phyloP scores from a whole-genome alignment of 306 rosid genomes.

The Lathyrus oleraceus region DNA sequence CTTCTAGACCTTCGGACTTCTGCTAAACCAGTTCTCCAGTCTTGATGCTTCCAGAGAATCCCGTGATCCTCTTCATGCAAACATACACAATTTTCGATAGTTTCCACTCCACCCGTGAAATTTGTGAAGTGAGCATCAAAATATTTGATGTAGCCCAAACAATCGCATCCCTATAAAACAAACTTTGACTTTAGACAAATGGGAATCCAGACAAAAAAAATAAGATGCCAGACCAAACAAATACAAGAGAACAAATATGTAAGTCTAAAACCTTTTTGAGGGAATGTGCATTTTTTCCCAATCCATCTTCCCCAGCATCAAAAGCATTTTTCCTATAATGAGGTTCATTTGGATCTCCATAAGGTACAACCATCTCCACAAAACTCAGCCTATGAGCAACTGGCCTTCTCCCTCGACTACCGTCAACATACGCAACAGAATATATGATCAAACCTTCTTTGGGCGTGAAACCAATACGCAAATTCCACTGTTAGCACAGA shows the following conservation, averaged over 20 bases:
- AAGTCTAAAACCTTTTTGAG: conserved; percentile 67
- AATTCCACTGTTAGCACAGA: conserved; percentile 74
- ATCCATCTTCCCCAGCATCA: conserved; percentile 96
- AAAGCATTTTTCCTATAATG: conserved; percentile 95
- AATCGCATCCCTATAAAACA: conserved; percentile 75
- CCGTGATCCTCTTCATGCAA: conserved; percentile 96
- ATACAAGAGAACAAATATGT: conserved; percentile 21
- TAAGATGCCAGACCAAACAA: conserved; percentile 10
- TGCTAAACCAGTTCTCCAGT: conserved; percentile 95
- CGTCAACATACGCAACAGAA: conserved; percentile 90
- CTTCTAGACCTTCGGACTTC: conserved; percentile 95
- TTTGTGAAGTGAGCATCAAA: conserved; percentile 92
- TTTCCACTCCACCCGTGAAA: conserved; percentile 89
- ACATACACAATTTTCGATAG: conserved; percentile 85
- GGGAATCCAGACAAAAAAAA: conserved; percentile 12
- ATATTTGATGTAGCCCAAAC: conserved; percentile 87
- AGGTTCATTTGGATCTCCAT: conserved; percentile 92
- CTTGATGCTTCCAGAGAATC: conserved; percentile 96
- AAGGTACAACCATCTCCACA: conserved; percentile 97
- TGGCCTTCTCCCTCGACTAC: conserved; percentile 84
- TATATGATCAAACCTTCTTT: conserved; percentile 87
- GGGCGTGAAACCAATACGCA: conserved; percentile 88
- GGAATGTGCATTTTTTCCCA: conserved; percentile 93
- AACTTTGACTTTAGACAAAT: conserved; percentile 38
- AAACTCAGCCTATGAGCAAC: conserved; percentile 87